These are phyloP conservation scores for Mycena leptocephala DNA, from an alignment of 768 basidiomycete species.

Conservation along the genomic window DNA sequence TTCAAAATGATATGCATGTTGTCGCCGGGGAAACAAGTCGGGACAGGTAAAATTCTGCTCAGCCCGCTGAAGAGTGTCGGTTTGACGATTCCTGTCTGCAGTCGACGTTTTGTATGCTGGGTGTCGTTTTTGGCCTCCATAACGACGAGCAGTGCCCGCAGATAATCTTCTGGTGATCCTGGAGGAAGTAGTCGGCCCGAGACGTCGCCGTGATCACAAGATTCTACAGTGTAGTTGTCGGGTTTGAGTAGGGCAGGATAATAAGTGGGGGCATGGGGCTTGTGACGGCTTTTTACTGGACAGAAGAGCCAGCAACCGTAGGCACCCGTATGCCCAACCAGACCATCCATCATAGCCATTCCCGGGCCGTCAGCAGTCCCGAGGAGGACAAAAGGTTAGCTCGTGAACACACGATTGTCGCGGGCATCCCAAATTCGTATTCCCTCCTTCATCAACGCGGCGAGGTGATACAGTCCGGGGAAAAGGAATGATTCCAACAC, in stretches of 20 bases:
- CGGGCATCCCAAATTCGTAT: constrained; percentile 51
- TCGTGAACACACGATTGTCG: constrained; percentile 25
- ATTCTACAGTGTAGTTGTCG: constrained; percentile 37
- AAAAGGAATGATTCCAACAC: constrained; percentile 53
- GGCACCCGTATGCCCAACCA: constrained; percentile 53
- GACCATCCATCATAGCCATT: constrained; percentile 48
- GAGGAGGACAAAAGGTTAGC: constrained; percentile 40
- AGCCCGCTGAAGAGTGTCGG: constrained; percentile 54
- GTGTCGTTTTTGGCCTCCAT: constrained; percentile 33
- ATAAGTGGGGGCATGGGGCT: constrained; percentile 47
- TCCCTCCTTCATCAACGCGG: constrained; percentile 49
- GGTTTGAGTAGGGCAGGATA: constrained; percentile 51
- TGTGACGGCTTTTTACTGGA: constrained; percentile 47
- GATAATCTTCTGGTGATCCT: constrained; percentile 29
- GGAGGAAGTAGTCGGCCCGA: constrained; percentile 28
- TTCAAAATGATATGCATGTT: constrained; percentile 54
- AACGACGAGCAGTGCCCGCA: constrained; percentile 22
- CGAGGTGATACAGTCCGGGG: constrained; percentile 50
- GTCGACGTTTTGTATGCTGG: constrained; percentile 32
- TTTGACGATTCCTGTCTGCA: constrained; percentile 53
- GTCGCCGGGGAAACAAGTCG: constrained; percentile 50
- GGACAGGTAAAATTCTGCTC: constrained; percentile 41
- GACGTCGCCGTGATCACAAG: constrained; percentile 45
- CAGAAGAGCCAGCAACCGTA: constrained; percentile 56
- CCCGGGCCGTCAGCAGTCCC: constrained; percentile 54